These are phyloP conservation scores for Mycena filopes DNA, from an alignment of 768 basidiomycete species.

Conservation along the genomic window DNA sequence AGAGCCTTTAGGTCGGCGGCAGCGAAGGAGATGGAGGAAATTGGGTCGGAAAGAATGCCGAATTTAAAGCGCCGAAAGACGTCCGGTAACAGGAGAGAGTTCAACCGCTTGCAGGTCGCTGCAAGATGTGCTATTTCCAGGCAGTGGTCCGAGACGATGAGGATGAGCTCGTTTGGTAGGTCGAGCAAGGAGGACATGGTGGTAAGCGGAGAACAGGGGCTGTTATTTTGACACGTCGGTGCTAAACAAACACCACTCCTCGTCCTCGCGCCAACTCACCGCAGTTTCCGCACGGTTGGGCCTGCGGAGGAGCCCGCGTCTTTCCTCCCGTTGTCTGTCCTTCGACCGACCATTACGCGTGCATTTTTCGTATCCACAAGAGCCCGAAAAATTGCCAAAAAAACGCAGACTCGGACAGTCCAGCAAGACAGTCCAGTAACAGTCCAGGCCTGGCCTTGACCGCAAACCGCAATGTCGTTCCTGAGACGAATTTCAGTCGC, in stretches of 20 bases:
- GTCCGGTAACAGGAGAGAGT: constrained; percentile 1
- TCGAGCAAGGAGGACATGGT: constrained; percentile 6
- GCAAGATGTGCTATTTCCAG: constrained; percentile 12
- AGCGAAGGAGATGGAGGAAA: background rate
- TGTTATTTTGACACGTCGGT: background rate
- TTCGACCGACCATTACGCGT: background rate
- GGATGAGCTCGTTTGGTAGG: constrained; percentile 27
- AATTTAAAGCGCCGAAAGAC: constrained; percentile 7
- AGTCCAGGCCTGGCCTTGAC: too few relatives aligned
- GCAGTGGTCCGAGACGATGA: constrained; percentile 9
- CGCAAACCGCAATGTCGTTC: too few relatives aligned
- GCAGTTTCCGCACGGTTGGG: background rate
- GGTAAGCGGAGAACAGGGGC: background rate
- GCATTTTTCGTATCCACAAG: constrained; percentile 4
- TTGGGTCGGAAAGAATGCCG: background rate
- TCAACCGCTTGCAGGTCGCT: background rate
- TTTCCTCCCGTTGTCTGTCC: background rate
- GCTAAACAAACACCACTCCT: constrained; percentile 12
- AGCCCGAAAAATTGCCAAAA: background rate
- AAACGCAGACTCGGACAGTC: too few relatives aligned
- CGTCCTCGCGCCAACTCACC: background rate
- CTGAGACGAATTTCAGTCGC: too few relatives aligned
- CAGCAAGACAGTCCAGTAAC: too few relatives aligned
- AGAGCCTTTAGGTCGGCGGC: background rate
- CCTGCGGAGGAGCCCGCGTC: background rate